phyloP scores from a whole-genome alignment of 495 filamentous ascomycete genomes.

The Articulospora tetracladia region DNA sequence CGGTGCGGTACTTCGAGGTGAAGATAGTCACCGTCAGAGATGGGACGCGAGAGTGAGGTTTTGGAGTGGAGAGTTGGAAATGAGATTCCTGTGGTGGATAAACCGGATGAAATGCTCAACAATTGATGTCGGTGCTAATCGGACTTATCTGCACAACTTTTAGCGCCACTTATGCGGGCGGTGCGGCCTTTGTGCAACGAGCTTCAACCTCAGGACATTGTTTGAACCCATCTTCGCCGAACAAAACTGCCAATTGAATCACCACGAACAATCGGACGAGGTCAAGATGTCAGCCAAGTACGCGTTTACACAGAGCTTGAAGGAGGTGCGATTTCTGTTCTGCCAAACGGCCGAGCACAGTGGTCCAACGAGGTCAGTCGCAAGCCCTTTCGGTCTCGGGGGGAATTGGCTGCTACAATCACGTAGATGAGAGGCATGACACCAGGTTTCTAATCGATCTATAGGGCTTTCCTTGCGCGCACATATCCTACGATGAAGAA shows the following conservation, averaged over 20 bases:
- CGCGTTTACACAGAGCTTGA: conserved; percentile 79
- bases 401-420: not conserved
- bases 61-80: not conserved
- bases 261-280: conserved; percentile 22
- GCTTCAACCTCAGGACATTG: conserved; percentile 2
- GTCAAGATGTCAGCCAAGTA: conserved; percentile 82
- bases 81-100: not conserved
- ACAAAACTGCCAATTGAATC: conserved; percentile 5
- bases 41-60: conserved; percentile 4
- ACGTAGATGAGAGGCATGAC: not conserved
- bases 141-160: conserved; percentile 12
- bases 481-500: conserved; percentile 99
- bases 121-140: conserved; percentile 3
- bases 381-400: not conserved
- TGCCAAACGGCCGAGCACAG: conserved; percentile 91
- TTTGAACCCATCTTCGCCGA: not conserved
- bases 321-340: conserved; percentile 95
- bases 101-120: conserved; percentile 2
- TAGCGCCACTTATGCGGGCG: conserved; percentile 18
- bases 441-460: not conserved
- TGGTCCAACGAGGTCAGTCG: conserved; percentile 67
- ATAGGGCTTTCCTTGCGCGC: conserved; percentile 81
- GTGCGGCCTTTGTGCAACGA: conserved; percentile 9
- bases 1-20: not conserved
- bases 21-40: conserved; percentile 3